Percentiles rank a stretch among this genome's conserved stretches.
phyloP scores from a whole-genome alignment of 78 protist genomes.

The Mantamonas sphyraenae region DNA sequence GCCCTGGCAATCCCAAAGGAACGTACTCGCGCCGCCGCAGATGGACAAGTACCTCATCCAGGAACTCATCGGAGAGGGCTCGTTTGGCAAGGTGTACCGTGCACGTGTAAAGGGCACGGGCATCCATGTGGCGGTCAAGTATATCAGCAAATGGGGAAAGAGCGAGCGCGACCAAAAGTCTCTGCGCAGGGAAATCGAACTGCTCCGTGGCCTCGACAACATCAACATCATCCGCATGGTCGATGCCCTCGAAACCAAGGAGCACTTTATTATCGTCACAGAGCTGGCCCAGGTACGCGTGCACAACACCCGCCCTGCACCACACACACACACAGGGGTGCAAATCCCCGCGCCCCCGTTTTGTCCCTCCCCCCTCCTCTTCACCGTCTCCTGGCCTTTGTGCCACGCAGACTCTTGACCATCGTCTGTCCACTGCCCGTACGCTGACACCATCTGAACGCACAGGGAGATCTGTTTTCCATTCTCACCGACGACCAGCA shows the following conservation, averaged over 20 bases:
- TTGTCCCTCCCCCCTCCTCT: too few relatives aligned
- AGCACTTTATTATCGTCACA: conserved; percentile 60
- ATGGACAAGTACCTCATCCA: conserved; percentile 44
- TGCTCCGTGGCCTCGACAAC: conserved; percentile 53
- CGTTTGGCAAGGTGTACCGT: conserved; percentile 80
- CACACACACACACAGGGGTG: too few relatives aligned
- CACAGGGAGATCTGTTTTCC: conserved; percentile 66
- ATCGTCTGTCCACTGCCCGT: neutral
- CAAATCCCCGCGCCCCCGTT: too few relatives aligned
- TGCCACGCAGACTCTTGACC: too few relatives aligned
- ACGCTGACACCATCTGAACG: conserved; percentile 1
- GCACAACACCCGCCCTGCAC: too few relatives aligned
- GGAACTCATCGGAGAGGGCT: conserved; percentile 78
- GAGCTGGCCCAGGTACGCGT: too few relatives aligned
- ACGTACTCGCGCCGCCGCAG: too few relatives aligned
- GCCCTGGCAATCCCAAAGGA: too few relatives aligned
- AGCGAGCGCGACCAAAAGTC: conserved; percentile 47
- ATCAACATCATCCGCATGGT: conserved; percentile 67
- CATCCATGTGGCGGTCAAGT: conserved; percentile 69
- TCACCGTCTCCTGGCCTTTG: too few relatives aligned
- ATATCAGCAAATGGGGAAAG: conserved; percentile 63
- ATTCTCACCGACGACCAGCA: conserved; percentile 56
- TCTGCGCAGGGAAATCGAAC: conserved; percentile 67
- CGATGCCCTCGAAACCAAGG: conserved; percentile 65
- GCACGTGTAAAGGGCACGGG: conserved; percentile 41